phyloP scores from a whole-genome alignment of 108 stramenopile genomes.

The Cylindrotheca closterium region DNA sequence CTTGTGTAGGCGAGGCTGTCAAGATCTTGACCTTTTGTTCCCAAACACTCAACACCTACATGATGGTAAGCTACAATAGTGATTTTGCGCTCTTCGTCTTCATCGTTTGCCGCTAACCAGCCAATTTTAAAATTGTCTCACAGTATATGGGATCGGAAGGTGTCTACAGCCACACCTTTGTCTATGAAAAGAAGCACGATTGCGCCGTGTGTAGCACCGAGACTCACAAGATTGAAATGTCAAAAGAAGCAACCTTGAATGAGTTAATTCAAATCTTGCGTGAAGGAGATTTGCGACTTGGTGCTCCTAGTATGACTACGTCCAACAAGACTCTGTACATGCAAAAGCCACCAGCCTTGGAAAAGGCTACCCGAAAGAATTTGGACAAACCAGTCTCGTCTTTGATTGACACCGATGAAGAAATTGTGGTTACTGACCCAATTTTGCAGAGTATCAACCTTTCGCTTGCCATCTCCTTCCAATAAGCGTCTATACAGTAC shows the following conservation, averaged over 20 bases:
- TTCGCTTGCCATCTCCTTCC: slow-evolving; percentile 38
- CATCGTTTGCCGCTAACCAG: too few relatives aligned
- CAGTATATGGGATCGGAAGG: slow-evolving; percentile 88
- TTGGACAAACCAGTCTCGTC: slow-evolving; percentile 86
- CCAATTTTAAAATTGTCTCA: too few relatives aligned
- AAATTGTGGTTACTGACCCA: slow-evolving; percentile 90
- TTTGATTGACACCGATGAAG: slow-evolving; percentile 83
- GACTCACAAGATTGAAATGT: slow-evolving; percentile 55
- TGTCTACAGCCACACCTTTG: slow-evolving; percentile 88
- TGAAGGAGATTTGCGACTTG: slow-evolving; percentile 79
- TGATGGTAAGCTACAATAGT: too few relatives aligned
- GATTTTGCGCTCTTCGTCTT: too few relatives aligned
- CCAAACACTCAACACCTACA: slow-evolving; percentile 95
- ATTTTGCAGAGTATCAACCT: slow-evolving; percentile 39
- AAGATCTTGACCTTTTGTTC: slow-evolving; percentile 92
- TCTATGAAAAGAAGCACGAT: slow-evolving; percentile 83
- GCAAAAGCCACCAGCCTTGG: slow-evolving; percentile 88
- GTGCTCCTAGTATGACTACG: slow-evolving; percentile 83
- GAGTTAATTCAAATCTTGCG: slow-evolving; percentile 72
- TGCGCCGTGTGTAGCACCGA: slow-evolving; percentile 86
- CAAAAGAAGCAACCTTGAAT: slow-evolving; percentile 55
- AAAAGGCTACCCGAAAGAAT: slow-evolving; percentile 82
- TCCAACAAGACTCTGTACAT: slow-evolving; percentile 86
- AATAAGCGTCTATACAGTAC: too few relatives aligned
- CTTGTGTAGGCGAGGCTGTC: slow-evolving; percentile 94